Base-by-base conservation (phyloP, 2,329 filamentous ascomycete species). In the Fusarium keratoplasticum region DNA sequence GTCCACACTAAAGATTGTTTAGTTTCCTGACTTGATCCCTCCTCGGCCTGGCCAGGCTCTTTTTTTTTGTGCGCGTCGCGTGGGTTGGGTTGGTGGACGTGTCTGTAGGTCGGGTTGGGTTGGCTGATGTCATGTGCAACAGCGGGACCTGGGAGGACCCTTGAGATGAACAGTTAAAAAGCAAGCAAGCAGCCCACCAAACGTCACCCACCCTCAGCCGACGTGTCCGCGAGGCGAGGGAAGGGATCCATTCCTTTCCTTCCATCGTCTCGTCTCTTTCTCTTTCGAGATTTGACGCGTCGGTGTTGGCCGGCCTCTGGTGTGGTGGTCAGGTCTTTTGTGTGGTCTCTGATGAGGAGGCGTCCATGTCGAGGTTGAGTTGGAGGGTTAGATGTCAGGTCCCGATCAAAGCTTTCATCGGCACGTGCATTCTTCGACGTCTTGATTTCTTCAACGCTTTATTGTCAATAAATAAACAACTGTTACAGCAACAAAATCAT, bases 81-180 rank as follows among this genome's bases (percentile, higher is more conserved):
- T 72, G 70, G 64, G 38, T 61, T 62, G 36, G 60, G 33, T 35
- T 35, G 33, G 35, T 18, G 33, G 31, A 47, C 20, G 62, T 63
- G 44, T 66, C 27, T 10, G 47, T 38, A 7, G 27, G 27, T 38
- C 44, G 25, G 16, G 22, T 33, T 38, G 18, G 22, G 57, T 65
- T 35, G 55, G 40, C 58, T 75, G 68, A 76, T 76, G 71, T 76
- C 73, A 76, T 76, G 73, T 76, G 64, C 35, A 42, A 64, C 40
- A 52, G 25, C 54, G n/a, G 67, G 55, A 64, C 61, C 38, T 61
- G 35, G 60, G 54, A 38, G 58, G 58, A 27, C 68, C 59, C 61
- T 70, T 71, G 57, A 65, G 47, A 54, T 54, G 42, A 22, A 44
- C 33, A 44, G 47, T 57, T 66, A 64, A 60, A 52, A 59, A 62